Base-by-base conservation (phyloP, 2,329 filamentous ascomycete genomes). In the Diplodia scrobiculata region DNA sequence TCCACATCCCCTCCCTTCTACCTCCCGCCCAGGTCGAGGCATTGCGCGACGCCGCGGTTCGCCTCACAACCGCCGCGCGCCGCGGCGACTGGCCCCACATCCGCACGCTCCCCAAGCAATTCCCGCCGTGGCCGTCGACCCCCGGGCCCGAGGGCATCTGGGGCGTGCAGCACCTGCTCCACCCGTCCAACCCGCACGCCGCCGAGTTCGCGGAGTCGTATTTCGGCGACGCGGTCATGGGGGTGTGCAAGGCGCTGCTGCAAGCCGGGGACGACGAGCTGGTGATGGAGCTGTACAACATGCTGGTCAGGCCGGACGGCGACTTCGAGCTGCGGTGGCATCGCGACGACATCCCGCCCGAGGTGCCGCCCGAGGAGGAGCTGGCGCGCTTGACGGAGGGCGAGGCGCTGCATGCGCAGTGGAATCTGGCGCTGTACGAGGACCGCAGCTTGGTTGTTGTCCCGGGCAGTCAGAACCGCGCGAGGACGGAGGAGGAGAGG, bases 211-310 rank as follows among this genome's bases (percentile, higher is more conserved):
- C 87, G 5, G 75, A 81, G 60, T 82, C 85, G 66, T 96, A 97
- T 79, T 96, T 96, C 75, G 86, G 87, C 38, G 80, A 84, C 25
- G 81, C 83, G 3, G 51, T 67, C 17, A 65, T 62, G 66, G 58
- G 21, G 10, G 17, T 52, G 27, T 54, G 48, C 52, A 65, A 66
- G 69, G 84, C 87, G 73, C 79, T 96, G 1, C 80, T 96, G 47
- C 81, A 79, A 17, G 77, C 77, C 14, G 34, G 34, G 10, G 69
- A 76, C 19, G 84, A 87, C 5, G 82, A 88, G 1, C 81, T 97
- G 25, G 89, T 94, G 47, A 91, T 96, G 87, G 92, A 96, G 78
- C 80, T 97, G 19, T 92, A 92, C 79, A 97, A 97, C 75, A 83
- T 96, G 78, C 87, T 96, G 7, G 87, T 96, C 14, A 82, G 89